Evolutionary conservation across 1,139 yeast species (phyloP).

Genomic region (Yamadazyma membranifaciens): DNA sequence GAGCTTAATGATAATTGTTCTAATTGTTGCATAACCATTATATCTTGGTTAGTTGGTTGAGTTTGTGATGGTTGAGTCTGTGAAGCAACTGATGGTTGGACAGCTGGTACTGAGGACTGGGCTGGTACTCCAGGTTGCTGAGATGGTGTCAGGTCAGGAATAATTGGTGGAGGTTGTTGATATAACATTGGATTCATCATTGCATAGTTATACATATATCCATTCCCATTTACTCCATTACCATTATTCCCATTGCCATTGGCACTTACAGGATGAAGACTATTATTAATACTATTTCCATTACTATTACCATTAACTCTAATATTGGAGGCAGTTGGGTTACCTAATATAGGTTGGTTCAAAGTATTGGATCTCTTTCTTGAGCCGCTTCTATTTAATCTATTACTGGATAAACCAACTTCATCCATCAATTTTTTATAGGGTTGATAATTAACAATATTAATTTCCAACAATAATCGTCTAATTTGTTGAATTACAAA

Average conservation of each 20-base stretch:
- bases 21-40: conserved; percentile 44
- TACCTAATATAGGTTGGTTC: neutral
- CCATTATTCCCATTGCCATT: neutral
- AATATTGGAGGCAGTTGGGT: neutral
- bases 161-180: neutral
- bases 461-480: conserved; percentile 56
- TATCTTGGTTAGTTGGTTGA: conserved; percentile 19
- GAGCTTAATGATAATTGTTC: conserved; percentile 49
- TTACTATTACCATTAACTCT: neutral
- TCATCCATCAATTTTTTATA: conserved; percentile 90
- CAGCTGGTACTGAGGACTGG: neutral
- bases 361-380: conserved; percentile 6
- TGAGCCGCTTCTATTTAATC: conserved; percentile 29
- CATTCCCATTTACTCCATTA: neutral
- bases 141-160: neutral
- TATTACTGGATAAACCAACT: conserved; percentile 63
- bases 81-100: neutral
- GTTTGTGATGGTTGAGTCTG: conserved; percentile 6
- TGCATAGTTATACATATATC: neutral
- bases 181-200: neutral
- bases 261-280: neutral
- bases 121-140: neutral
- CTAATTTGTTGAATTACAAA: conserved; percentile 62
- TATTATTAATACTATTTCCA: neutral
- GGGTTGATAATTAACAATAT: conserved; percentile 60